Conservation (phyloP, 106 monocot genomes). For the Posidonia australis region DNA sequence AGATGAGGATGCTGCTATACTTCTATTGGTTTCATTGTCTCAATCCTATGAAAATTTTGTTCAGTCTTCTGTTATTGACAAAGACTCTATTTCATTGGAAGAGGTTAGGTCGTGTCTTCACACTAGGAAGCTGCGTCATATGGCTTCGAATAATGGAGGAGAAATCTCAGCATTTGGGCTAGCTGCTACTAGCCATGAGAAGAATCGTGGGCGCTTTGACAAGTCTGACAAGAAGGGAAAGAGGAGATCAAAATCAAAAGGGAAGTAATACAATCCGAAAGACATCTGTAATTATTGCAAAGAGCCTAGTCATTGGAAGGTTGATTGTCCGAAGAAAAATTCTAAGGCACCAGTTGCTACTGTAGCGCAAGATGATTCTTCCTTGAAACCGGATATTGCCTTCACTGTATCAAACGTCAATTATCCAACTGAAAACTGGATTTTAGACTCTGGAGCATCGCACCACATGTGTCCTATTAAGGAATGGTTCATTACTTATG, state of each 20-base stretch:
- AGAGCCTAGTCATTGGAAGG: too few species aligned
- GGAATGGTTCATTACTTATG: conserved; percentile 6
- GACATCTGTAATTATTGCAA: too few species aligned
- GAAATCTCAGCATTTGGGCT: too few species aligned
- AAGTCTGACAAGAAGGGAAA: too few species aligned
- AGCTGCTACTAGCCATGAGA: too few species aligned
- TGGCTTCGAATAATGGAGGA: neutral
- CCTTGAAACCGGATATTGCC: neutral
- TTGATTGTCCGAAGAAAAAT: too few species aligned
- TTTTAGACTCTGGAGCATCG: neutral
- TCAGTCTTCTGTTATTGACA: neutral
- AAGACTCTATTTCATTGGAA: neutral
- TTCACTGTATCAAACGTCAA: neutral
- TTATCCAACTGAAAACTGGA: neutral
- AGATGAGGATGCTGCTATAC: too few species aligned
- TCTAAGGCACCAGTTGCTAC: too few species aligned
- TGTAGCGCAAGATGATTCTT: neutral
- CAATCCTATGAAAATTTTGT: neutral
- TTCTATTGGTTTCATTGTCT: too few species aligned
- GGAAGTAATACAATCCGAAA: too few species aligned
- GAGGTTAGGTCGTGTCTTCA: neutral
- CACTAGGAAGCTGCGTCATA: neutral
- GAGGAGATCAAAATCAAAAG: too few species aligned
- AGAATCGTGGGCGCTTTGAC: too few species aligned
- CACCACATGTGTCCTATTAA: conserved; percentile 10